Evolutionary conservation across 352 stramenopile genomes (phyloP).

Genomic region (Phytopythium kandeliae): DNA sequence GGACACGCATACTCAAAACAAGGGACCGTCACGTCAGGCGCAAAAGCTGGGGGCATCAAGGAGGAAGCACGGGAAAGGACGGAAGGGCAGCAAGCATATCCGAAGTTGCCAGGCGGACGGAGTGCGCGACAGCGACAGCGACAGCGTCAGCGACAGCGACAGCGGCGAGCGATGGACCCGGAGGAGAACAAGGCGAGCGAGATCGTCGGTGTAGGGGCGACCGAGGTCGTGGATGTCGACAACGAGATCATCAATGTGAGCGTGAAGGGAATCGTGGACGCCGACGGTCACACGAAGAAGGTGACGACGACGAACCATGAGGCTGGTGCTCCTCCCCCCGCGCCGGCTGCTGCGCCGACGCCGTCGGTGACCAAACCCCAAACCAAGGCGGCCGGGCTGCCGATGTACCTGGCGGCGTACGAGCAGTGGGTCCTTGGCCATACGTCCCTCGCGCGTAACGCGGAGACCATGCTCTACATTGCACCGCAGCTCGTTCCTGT

Average conservation of each 20-base stretch:
- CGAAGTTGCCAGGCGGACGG: not conserved
- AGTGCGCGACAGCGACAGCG: too few relatives aligned
- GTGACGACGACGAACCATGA: conserved; percentile 12
- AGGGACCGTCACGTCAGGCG: conserved; percentile 1
- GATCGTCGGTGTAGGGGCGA: not conserved
- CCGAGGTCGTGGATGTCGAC: conserved; percentile 3
- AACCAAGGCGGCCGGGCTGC: not conserved
- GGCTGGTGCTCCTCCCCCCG: conserved; percentile 6
- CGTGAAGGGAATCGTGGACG: not conserved
- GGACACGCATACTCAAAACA: not conserved
- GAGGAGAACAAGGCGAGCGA: conserved; percentile 6
- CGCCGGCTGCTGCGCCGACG: conserved; percentile 2
- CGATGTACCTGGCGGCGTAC: conserved; percentile 34
- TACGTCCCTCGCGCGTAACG: conserved; percentile 55
- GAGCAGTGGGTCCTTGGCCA: conserved; percentile 61
- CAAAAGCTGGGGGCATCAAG: not conserved
- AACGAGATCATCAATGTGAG: not conserved
- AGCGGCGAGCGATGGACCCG: conserved; percentile 3
- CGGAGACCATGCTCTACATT: conserved; percentile 77
- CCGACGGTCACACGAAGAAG: not conserved
- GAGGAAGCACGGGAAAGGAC: not conserved
- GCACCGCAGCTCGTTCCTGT: conserved; percentile 72
- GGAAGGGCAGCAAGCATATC: not conserved
- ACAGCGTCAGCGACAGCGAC: too few relatives aligned
- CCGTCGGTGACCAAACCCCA: conserved; percentile 8